Evolutionary conservation across 805 yeast genomes (phyloP), one percentile per base, ranked within the genome.

Genomic region (Clavispora santaluciae): DNA sequence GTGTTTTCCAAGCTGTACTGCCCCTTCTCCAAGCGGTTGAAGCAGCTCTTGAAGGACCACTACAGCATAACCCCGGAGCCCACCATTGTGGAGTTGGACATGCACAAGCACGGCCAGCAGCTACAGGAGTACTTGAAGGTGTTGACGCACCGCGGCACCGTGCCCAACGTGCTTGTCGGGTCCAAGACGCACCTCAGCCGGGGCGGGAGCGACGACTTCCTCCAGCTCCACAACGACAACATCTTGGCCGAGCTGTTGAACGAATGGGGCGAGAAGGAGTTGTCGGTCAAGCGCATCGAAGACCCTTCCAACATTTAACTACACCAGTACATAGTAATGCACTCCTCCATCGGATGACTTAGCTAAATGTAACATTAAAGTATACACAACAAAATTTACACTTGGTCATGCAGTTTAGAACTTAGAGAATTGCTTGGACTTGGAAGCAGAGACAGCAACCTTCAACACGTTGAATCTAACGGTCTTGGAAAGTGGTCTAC

Each of bases 401-500:
- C 24, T 16, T 17, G 20, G 28, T 22, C 22, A 35, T 26, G 33
- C 38, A 33, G 51, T 50, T 87, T 91, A 93, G 77, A 93, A 93
- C 80, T 93, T 93, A 76, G 89, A 64, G 83, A 93, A 93, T 79
- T 87, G 88, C 86, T 93, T 93, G 57, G 88, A 70, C 76, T 85
- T 84, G 72, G 90, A 86, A 63, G 80, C 76, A 71, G 93, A 82
- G 67, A 89, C 77, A 67, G 90, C 78, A 68, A 93, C 96, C 78
- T 90, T 89, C 69, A 93, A 79, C 67, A 93, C 99, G 83, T 93
- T 93, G 87, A 93, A 93, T 86, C 99, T 91, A 66, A 93, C 97
- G 63, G 99, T 93, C 80, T 93, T 93, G 67, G 99, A 93, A 73
- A 93, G 78, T 68, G 99, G 99, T 84, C 99, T 91, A 86, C 99